Evolutionary conservation across 169 alveolate species (phyloP), one percentile per base, ranked within the genome.

Genomic region (Plasmodium vivax): DNA sequence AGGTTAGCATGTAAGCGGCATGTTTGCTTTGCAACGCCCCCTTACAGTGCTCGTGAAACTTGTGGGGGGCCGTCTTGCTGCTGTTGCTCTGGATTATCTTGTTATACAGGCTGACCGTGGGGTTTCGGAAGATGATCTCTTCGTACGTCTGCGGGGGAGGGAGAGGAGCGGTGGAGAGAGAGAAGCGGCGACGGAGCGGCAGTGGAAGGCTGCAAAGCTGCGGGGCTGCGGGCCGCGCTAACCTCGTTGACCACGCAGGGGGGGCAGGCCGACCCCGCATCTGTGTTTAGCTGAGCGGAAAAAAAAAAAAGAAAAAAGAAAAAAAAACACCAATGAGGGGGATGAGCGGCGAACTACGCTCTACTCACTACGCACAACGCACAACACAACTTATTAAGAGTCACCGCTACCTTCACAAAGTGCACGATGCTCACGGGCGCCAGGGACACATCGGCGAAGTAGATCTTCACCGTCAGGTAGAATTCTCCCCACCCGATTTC

Each of bases 401-500:
- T 3, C 58, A 47, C 12, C 14, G 27, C 30, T 75, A 87, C 94
- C 94, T 87, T 92, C 72, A 96, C 92, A 54, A 95, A 93, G 68
- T 96, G 98, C 71, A 93, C 94, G 45, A 96, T 95, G 62, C 85
- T 93, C 32, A 96, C 95, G n/a, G 98, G 98, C 12, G 96, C 93
- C 12, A 94, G 75, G 7, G 98, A 54, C 3, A 94, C 95, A 73
- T 96, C 98, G 34, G 93, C 98, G 90, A 96, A 96, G 72, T 71
- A 80, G 9, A 96, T 85, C 90, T 95, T 95, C 23, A 96, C 98
- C 19, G 95, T 95, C 74, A 96, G 91, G 68, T 93, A 96, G 83
- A 96, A 96, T 58, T 96, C 98, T 2, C 98, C 98, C 98, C 98
- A 96, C 36, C 98, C 98, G 23, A 96, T 96, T 95, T 96, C 98